Evolutionary conservation across 1,284 basidiomycete genomes (phyloP), one percentile per base, ranked within the genome.

Genomic region (Afroboletus lepidellus): DNA sequence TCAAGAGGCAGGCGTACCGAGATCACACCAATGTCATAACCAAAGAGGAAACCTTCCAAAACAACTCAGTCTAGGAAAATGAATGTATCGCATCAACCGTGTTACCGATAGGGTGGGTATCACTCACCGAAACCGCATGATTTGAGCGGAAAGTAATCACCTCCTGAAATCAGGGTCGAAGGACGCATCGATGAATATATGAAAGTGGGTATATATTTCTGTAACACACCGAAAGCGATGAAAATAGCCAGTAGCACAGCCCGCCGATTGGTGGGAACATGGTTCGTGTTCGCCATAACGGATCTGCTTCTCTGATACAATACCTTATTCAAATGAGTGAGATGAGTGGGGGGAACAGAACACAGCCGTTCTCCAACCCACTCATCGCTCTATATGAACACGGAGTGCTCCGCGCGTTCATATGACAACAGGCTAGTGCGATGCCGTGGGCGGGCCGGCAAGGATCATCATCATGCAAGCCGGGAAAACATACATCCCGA

Each of bases 21-120:
- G 52, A 87, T 86, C 52, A 87, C 84, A 64, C 84, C 84, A 68
- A 87, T 86, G 56, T 87, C 84, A 65, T 86, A 86, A 54, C 83
- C 81, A 52, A 84, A 84, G 15, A 83, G 66, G 59, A 83, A 83
- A 5, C 80, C 79, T 80, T 56, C 37, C 43, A 12, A 46, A 36
- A 42, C 20, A 50, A 2, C 2, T 60, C 51, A 42, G 43, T 37
- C 57, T 60, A 36, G 24, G 13, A 23, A 46, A 16, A 43, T 23
- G 18, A 33, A 34, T 8, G 7, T 27, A 45, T 47, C 38, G 8
- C 39, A 37, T 42, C 39, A 50, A 15, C 18, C 4, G 27, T 30
- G n/a, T 18, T 30, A 11, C 6, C 11, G 32, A 24, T 12, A 38
- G 3, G n/a, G 15, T 15, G 41, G 3, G 6, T 18, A 42, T 21